Base-by-base conservation (phyloP, 2,329 filamentous ascomycete genomes). In the Epichloe sylvatica region DNA sequence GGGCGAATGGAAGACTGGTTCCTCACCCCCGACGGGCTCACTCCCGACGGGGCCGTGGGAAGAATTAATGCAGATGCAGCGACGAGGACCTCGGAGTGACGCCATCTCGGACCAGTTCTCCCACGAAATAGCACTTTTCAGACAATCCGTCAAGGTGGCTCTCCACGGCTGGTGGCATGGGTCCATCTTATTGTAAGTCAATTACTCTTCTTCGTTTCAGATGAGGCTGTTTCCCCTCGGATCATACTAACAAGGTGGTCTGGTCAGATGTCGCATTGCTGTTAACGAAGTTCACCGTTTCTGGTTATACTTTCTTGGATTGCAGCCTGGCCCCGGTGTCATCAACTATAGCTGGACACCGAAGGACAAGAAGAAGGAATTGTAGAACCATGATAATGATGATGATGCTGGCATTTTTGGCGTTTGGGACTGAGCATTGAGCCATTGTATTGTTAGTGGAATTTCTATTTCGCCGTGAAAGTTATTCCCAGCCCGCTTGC, bases 121-220 rank as follows among this genome's bases (percentile, higher is more conserved):
- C 56, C 65, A 74, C 0, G 91, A 97, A 65, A 64, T 83, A 33
- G 64, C 68, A 5, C 67, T 80, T 15, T 74, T 95, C 12, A 77
- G 72, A 59, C 71, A 73, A 51, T 81, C 81, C 0, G 71, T 78
- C 45, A 75, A 77, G 56, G 79, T 81, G 57, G 80, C 97, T 2
- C 23, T 92, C 8, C 73, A 65, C 55, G 77, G 78, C 52, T 98
- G 88, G 86, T 49, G 81, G 5, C 68, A 73, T 21, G 70, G 89
- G 45, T 90, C 90, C 0, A 71, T 67, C 43, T 76, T 75, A 53
- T 50, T 85, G 85, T 92, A 75, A 80, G 86, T 80, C 5, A 12
- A n/a, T 35, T 15, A 9, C 35, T 36, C 30, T 5, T 9, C 13
- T 45, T 25, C 9, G n/a, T 7, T 9, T 3, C n/a, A 30, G 30